Conservation (phyloP, 2,329 filamentous ascomycete species). For the Aspergillus novofumigatus region DNA sequence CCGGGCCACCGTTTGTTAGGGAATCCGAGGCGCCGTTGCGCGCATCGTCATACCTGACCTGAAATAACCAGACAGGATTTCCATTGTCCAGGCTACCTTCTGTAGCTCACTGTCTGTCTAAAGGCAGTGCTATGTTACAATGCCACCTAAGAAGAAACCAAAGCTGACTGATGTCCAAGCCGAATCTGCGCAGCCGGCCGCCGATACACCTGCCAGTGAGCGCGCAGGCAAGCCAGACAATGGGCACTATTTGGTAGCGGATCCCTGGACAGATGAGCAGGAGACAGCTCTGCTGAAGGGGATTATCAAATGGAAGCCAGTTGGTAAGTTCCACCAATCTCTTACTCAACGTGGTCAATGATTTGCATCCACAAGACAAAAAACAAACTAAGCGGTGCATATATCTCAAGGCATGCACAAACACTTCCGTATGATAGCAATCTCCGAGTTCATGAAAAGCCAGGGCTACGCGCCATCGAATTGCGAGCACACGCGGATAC, state of each 20-base stretch:
- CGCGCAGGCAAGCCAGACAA: conserved; percentile 31
- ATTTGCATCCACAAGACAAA: neutral
- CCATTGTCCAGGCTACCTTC: neutral
- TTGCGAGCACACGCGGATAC: conserved; percentile 75
- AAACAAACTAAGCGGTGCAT: conserved; percentile 3
- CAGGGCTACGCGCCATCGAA: conserved; percentile 68
- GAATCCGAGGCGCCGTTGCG: conserved; percentile 9
- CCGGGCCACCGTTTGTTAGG: conserved; percentile 28
- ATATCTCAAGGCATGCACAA: conserved; percentile 69
- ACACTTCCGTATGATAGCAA: conserved; percentile 86
- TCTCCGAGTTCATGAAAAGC: conserved; percentile 73
- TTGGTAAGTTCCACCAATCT: conserved; percentile 53
- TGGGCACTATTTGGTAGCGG: conserved; percentile 53
- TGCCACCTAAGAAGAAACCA: conserved; percentile 59
- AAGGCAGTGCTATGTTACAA: conserved; percentile 10
- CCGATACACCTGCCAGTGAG: conserved; percentile 27
- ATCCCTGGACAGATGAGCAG: conserved; percentile 93
- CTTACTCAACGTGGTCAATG: neutral
- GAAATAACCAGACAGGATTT: neutral
- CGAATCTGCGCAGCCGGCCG: conserved; percentile 25
- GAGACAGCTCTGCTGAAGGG: conserved; percentile 89
- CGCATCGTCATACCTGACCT: neutral
- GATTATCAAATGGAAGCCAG: conserved; percentile 94
- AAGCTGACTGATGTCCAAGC: conserved; percentile 39
- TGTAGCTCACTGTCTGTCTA: neutral